Percentiles rank a stretch among this genome's conserved stretches.
Conservation (phyloP, 2,329 filamentous ascomycete species). For the Aspergillus fumigatiaffinis region DNA sequence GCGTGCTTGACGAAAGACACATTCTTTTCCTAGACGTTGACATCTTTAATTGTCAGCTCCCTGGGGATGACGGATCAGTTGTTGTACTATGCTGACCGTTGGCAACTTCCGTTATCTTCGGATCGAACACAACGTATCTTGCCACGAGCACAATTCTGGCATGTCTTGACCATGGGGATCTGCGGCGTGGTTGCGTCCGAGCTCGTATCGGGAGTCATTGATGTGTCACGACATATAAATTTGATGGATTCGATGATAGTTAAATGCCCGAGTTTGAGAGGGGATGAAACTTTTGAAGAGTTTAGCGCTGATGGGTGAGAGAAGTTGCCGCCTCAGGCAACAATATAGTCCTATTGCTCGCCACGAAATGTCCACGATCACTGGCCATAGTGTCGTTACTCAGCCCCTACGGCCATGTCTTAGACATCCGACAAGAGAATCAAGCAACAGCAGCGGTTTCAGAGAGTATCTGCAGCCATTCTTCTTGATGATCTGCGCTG, state of each 20-base stretch:
- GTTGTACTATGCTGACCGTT: constrained; percentile 8
- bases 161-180: constrained; percentile 6
- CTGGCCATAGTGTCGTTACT: too few species aligned
- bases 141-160: constrained; percentile 18
- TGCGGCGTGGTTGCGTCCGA: background rate
- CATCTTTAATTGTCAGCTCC: constrained; percentile 22
- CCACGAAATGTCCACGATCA: too few species aligned
- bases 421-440: background rate
- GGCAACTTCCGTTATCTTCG: constrained; percentile 8
- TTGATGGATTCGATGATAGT: background rate
- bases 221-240: background rate
- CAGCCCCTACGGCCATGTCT: background rate
- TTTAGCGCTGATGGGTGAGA: background rate
- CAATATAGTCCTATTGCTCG: too few species aligned
- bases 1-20: constrained; percentile 32
- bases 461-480: background rate
- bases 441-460: background rate
- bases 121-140: constrained; percentile 20
- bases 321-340: background rate
- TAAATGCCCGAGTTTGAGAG: background rate
- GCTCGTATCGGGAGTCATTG: background rate
- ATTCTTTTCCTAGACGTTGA: constrained; percentile 33
- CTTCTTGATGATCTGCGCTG: background rate
- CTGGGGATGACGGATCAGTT: background rate
- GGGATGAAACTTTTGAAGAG: background rate